phyloP scores from a whole-genome alignment of 306 rosid genomes.

The Dicorynia guianensis region DNA sequence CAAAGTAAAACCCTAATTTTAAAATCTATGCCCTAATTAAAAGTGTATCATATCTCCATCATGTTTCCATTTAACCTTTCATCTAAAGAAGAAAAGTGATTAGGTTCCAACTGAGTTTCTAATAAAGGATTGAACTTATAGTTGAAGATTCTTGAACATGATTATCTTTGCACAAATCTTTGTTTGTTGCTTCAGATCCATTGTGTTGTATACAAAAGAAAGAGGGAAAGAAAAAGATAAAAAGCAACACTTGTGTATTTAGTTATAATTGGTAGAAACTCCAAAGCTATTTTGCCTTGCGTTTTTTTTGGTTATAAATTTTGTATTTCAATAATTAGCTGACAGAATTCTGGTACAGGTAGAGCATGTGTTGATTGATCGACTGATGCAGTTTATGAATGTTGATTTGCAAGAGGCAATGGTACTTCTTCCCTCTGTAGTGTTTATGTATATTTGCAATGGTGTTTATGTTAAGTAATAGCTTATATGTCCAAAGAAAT shows the following conservation, averaged over 20 bases:
- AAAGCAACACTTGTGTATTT: not conserved
- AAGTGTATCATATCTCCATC: no score
- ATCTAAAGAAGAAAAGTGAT: slow-evolving; percentile 22
- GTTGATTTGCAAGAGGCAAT: slow-evolving; percentile 81
- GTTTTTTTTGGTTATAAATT: slow-evolving; percentile 11
- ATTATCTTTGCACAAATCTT: slow-evolving; percentile 12
- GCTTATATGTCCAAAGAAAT: not conserved
- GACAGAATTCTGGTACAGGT: slow-evolving; percentile 63
- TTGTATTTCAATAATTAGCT: slow-evolving; percentile 34
- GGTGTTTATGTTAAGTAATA: not conserved
- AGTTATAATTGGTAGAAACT: slow-evolving; percentile 18
- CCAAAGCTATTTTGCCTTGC: slow-evolving; percentile 20
- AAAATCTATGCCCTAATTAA: no score
- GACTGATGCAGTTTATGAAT: slow-evolving; percentile 75
- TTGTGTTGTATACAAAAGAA: slow-evolving; percentile 25
- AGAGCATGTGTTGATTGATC: slow-evolving; percentile 89
- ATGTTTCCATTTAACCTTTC: slow-evolving; percentile 11
- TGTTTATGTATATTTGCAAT: slow-evolving; percentile 9
- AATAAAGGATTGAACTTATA: slow-evolving; percentile 15
- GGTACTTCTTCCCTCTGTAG: slow-evolving; percentile 52
- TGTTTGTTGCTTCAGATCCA: not conserved
- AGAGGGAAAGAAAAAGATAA: not conserved
- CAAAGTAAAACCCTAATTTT: no score
- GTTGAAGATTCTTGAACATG: slow-evolving; percentile 34
- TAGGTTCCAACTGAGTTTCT: slow-evolving; percentile 15